These are phyloP conservation scores for Suhomyces tanzawaensis DNA, from an alignment of 805 yeast species.

Conservation along the genomic window DNA sequence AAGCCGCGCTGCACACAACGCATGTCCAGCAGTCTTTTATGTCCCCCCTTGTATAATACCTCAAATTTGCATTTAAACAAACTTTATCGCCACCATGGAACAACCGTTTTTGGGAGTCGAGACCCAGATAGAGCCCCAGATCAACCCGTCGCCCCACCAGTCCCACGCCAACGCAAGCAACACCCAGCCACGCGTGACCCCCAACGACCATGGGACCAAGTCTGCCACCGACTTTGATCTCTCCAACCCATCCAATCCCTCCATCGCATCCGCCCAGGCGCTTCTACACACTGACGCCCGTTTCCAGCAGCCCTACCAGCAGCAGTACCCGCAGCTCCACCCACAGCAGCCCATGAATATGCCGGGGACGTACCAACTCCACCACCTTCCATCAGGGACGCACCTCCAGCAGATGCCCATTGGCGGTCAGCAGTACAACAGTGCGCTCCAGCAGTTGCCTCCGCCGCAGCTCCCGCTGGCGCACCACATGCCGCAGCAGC, in stretches of 20 bases:
- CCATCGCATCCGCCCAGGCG: conserved; percentile 12
- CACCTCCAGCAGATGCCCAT: conserved; percentile 16
- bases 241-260: conserved; percentile 9
- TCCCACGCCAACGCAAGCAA: conserved; percentile 4
- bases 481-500: conserved; percentile 3
- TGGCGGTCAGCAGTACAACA: conserved; percentile 7
- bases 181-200: conserved; percentile 7
- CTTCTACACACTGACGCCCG: conserved; percentile 11
- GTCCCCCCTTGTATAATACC: conserved; percentile 1
- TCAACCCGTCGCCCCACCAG: conserved; percentile 9
- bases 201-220: conserved; percentile 2
- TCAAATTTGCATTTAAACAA: not conserved
- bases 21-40: not conserved
- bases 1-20: no score
- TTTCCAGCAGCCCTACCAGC: conserved; percentile 9
- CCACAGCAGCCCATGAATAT: conserved; percentile 14
- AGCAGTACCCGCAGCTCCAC: conserved; percentile 16
- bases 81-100: conserved; percentile 10
- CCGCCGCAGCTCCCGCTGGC: conserved; percentile 8
- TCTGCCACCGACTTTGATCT: conserved; percentile 7
- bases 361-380: conserved; percentile 11
- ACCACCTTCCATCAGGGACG: conserved; percentile 14
- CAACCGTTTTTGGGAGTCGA: conserved; percentile 15
- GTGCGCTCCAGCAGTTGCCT: conserved; percentile 5
- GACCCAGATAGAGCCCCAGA: conserved; percentile 11